Evolutionary conservation across 352 stramenopile species (phyloP), one percentile per base, ranked within the genome.

Genomic region (Pythium aphanidermatum): DNA sequence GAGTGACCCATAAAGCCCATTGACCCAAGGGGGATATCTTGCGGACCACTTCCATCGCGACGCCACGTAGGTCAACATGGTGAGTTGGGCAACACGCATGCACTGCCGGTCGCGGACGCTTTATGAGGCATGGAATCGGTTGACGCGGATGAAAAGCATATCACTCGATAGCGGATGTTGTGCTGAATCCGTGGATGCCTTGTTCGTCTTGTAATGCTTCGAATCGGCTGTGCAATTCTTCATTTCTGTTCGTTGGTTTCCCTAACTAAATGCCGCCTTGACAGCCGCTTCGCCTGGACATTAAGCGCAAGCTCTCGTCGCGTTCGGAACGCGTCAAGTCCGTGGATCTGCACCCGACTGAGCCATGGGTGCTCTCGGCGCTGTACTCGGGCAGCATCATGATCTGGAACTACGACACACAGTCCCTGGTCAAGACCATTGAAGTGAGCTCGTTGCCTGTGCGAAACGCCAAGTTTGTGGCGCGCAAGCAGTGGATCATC

Each of bases 321-420:
- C 78, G 86, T 39, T 98, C 94, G 25, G 96, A 99, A 64, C 92
- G 96, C 41, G 96, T 99, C 21, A 99, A 99, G 70, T 98, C 83
- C 51, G 96, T 99, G 14, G 97, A 99, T 61, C 81, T 99, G 51
- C 96, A 99, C 71, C 95, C 95, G 16, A 97, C 79, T 0, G 96
- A 99, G 63, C 92, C 97, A 56, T 99, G 96, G 96, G 94, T 98
- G 29, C 78, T 99, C 23, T 94, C 90, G 8, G 95, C 92, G 34
- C 80, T 99, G 11, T 99, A 99, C 85, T 96, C 82, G 17, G 97
- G 96, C 38, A 97, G 97, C 60, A 80, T 99, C 23, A 98, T 98
- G 76, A 98, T 99, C 59, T 99, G 94, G 93, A 97, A 99, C 70
- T 98, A 98, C 57, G 88, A 98, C 60, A 95, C 83, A 35, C 76